Percentiles rank a stretch among this genome's conserved stretches.
phyloP scores from a whole-genome alignment of 176 grass and related monocot species.

The Carex parvula region DNA sequence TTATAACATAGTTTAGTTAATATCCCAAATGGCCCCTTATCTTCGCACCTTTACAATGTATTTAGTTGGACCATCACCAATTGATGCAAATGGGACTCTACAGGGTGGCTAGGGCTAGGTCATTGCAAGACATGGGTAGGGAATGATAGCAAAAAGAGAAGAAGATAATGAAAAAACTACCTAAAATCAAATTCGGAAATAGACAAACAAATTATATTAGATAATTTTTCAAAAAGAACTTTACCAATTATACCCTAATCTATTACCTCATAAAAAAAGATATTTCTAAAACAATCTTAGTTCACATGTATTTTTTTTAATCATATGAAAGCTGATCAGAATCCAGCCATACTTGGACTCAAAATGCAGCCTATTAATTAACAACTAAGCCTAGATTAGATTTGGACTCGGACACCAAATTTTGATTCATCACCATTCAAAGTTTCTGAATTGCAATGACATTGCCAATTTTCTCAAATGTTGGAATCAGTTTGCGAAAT shows the following conservation, averaged over 20 bases:
- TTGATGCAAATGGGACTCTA: not conserved
- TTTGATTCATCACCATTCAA: not conserved
- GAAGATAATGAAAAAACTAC: not conserved
- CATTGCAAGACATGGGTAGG: not conserved
- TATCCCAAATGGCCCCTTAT: not conserved
- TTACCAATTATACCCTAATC: not conserved
- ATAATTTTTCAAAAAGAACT: not conserved
- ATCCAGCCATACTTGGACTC: not conserved
- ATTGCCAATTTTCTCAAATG: not conserved
- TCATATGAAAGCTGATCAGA: not conserved
- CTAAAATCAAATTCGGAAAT: conserved; percentile 2
- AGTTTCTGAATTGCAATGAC: not conserved
- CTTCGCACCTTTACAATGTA: not conserved
- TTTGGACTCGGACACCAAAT: not conserved
- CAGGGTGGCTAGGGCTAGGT: not conserved
- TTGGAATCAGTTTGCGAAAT: not conserved
- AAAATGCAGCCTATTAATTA: not conserved
- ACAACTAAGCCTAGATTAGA: not conserved
- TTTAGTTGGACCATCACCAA: not conserved
- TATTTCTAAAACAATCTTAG: not conserved
- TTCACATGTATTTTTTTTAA: not conserved
- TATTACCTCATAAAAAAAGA: not conserved
- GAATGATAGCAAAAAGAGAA: not conserved
- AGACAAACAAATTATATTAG: not conserved
- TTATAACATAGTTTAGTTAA: not conserved